Base-by-base conservation (phyloP, 148 eudicot species). In the Rhododendron ovatum region DNA sequence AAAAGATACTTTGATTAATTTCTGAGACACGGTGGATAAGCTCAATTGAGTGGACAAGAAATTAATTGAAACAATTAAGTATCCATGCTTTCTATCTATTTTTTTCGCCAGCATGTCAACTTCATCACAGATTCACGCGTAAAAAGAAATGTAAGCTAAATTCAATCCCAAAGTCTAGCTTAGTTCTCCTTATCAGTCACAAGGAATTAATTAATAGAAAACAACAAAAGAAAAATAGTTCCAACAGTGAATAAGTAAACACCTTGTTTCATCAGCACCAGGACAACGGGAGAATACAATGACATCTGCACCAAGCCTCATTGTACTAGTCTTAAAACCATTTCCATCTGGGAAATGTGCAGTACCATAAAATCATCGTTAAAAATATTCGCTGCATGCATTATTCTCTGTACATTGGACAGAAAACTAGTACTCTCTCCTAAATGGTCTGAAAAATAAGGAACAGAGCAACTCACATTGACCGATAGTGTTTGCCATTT, bases 291-390 rank as follows among this genome's bases (percentile, higher is more conserved):
- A 90, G 86, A 95, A 94, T 39, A 95, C 98, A 84, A 95, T 95
- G 50, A 94, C 96, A 91, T 94, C 98, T n/a, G 98, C 96, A 41
- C 96, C 96, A 82, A 95, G 96, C 88, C 98, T 94, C 98, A 95
- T 95, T 1, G 98, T 95, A 88, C 98, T 95, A 24, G 98, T 95
- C 92, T 95, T 95, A 45, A 95, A 95, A 79, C 96, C 98, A 90
- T 95, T 95, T 85, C 96, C 98, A 89, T 95, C 98, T 95, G 91
- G 55, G 20, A 80, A 41, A 86, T 73, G 80, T 35, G 82, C 20
- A 78, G 18, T 10, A 59, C 37, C 76, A 15, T 74, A 18, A 63
- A 50, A 22, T 26, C 61, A 33, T 41, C 12, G 26, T 74, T 22
- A 82, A 22, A 24, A 47, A 15, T 3, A 79, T 22, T 13, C 26